Percentiles rank a stretch among this genome's conserved stretches.
phyloP scores from a whole-genome alignment of 306 rosid genomes.

The Corylus avellana region DNA sequence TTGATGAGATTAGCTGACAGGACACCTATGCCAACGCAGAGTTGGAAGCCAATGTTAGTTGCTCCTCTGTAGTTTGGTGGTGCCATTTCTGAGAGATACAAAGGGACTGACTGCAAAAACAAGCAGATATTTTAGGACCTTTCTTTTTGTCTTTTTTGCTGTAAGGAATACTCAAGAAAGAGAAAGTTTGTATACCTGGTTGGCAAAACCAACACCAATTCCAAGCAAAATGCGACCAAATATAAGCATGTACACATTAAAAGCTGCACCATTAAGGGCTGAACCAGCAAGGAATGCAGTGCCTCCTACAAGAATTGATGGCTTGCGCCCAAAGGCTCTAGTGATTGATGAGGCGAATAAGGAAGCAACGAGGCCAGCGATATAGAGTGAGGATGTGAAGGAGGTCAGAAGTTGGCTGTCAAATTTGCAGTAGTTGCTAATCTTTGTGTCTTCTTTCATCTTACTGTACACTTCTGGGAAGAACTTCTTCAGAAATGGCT shows the following conservation, averaged over 20 bases:
- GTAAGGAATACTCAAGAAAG: too few relatives aligned
- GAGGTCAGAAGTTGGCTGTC: conserved; percentile 49
- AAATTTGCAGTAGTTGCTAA: conserved; percentile 56
- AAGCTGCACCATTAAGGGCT: conserved; percentile 45
- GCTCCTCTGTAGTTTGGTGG: conserved; percentile 53
- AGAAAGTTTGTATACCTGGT: conserved; percentile 34
- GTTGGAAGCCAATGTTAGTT: conserved; percentile 53
- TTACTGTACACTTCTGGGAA: conserved; percentile 39
- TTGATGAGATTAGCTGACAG: conserved; percentile 47
- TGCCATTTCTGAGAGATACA: conserved; percentile 60
- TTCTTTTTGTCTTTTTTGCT: too few relatives aligned
- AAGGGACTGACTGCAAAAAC: conserved; percentile 40
- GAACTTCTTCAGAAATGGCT: conserved; percentile 43
- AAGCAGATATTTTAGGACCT: background rate
- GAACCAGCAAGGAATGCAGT: conserved; percentile 44
- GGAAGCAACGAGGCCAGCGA: conserved; percentile 53
- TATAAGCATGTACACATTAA: conserved; percentile 49
- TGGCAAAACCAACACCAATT: conserved; percentile 52
- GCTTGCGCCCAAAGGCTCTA: conserved; percentile 40
- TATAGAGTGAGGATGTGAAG: conserved; percentile 54
- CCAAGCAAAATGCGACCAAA: conserved; percentile 53
- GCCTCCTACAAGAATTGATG: conserved; percentile 50
- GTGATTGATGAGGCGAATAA: conserved; percentile 39
- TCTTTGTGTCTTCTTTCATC: conserved; percentile 40
- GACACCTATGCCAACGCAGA: conserved; percentile 46